Evolutionary conservation across 1,139 yeast species (phyloP).

Genomic region (Tardiomyces depauwii): DNA sequence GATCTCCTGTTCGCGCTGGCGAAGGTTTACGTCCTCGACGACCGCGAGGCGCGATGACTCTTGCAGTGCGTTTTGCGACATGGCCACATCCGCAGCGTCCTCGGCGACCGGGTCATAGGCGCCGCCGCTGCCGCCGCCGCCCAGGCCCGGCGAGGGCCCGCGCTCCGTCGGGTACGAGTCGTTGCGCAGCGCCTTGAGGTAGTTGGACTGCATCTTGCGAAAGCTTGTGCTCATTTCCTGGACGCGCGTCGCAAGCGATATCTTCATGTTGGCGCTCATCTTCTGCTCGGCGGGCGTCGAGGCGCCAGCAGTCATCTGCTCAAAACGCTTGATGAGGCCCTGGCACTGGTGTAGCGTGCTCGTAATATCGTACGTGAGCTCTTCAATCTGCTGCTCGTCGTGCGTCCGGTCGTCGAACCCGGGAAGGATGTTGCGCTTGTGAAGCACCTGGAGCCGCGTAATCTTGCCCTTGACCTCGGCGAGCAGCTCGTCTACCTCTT

Average conservation of each 20-base stretch:
- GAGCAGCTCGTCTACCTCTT: conserved; percentile 57
- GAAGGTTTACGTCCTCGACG: conserved; percentile 29
- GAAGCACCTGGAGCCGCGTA: conserved; percentile 50
- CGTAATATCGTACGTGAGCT: conserved; percentile 64
- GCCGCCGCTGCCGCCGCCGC: conserved; percentile 2
- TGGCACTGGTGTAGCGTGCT: conserved; percentile 66
- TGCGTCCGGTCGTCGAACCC: conserved; percentile 68
- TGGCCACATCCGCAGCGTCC: conserved; percentile 29
- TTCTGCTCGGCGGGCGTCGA: conserved; percentile 38
- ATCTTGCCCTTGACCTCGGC: conserved; percentile 38
- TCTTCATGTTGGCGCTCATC: conserved; percentile 71
- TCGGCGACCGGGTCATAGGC: conserved; percentile 12
- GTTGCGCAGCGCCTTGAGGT: conserved; percentile 46
- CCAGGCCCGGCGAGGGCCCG: conserved; percentile 1
- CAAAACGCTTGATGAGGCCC: conserved; percentile 58
- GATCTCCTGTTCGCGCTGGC: conserved; percentile 80
- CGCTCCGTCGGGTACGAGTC: conserved; percentile 13
- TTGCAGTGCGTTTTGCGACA: conserved; percentile 35
- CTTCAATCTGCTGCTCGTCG: conserved; percentile 67
- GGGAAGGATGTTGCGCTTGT: conserved; percentile 75
- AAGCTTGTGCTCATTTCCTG: conserved; percentile 70
- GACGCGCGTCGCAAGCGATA: conserved; percentile 72
- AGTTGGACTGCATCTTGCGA: conserved; percentile 79
- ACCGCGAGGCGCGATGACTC: conserved; percentile 16
- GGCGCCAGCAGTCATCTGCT: conserved; percentile 32